Evolutionary conservation across 805 yeast genomes (phyloP).

Genomic region (Komagataella pastoris): DNA sequence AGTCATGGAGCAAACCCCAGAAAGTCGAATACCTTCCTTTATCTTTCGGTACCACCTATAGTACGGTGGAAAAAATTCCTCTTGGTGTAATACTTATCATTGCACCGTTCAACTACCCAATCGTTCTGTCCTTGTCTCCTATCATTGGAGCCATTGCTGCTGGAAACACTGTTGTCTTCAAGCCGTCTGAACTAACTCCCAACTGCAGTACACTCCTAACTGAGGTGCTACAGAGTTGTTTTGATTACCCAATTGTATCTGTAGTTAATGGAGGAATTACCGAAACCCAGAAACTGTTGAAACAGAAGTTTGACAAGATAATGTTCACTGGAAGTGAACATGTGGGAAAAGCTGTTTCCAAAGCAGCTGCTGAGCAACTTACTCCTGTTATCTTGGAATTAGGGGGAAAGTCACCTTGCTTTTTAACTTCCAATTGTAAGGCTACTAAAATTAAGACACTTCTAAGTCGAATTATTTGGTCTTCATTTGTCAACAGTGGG

Average conservation of each 20-base stretch:
- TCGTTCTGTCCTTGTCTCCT: constrained; percentile 49
- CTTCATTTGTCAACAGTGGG: constrained; percentile 69
- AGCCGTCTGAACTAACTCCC: constrained; percentile 67
- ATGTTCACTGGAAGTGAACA: constrained; percentile 71
- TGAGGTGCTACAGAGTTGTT: constrained; percentile 34
- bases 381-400: constrained; percentile 76
- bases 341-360: constrained; percentile 69
- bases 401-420: constrained; percentile 88
- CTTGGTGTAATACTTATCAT: constrained; percentile 63
- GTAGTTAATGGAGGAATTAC: constrained; percentile 64
- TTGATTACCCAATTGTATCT: constrained; percentile 42
- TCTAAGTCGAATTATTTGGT: constrained; percentile 63
- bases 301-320: constrained; percentile 63
- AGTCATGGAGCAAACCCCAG: constrained; percentile 46
- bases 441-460: constrained; percentile 26
- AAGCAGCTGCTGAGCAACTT: constrained; percentile 71
- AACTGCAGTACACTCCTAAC: constrained; percentile 42
- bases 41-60: constrained; percentile 10
- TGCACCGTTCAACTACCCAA: constrained; percentile 75
- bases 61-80: constrained; percentile 25
- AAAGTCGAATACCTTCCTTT: constrained; percentile 23
- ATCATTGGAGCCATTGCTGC: constrained; percentile 72
- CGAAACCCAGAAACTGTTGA: constrained; percentile 43
- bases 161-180: constrained; percentile 70
- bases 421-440: constrained; percentile 34